Evolutionary conservation across 768 basidiomycete species (phyloP).

Genomic region (Termitomyces titanicus): DNA sequence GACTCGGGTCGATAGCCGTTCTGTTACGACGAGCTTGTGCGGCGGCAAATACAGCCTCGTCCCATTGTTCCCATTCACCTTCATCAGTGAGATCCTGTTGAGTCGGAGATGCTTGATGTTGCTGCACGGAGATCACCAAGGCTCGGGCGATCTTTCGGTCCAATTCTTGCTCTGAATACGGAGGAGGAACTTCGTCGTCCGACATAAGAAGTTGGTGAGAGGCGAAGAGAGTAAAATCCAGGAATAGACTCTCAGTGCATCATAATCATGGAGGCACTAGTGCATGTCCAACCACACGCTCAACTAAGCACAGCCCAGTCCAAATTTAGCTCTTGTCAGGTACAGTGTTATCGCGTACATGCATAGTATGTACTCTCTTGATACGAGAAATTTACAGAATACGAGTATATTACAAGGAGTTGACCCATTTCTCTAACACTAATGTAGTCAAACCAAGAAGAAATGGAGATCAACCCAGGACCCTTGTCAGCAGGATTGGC

Average conservation of each 20-base stretch:
- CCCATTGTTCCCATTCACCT: constrained; percentile 50
- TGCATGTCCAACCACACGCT: neutral
- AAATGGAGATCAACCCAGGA: constrained; percentile 11
- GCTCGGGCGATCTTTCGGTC: constrained; percentile 50
- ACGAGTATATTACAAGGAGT: neutral
- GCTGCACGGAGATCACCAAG: constrained; percentile 33
- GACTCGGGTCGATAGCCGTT: neutral
- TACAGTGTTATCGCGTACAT: too few relatives aligned
- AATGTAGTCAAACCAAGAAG: too few relatives aligned
- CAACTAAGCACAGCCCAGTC: neutral
- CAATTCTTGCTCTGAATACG: constrained; percentile 45
- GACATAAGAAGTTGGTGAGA: constrained; percentile 8
- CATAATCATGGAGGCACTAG: neutral
- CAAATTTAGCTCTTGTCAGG: neutral
- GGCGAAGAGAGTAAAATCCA: neutral
- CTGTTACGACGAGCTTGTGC: constrained; percentile 14
- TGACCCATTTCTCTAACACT: neutral
- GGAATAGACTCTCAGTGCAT: neutral
- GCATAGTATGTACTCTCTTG: neutral
- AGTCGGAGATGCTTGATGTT: constrained; percentile 13
- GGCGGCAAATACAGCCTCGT: constrained; percentile 36
- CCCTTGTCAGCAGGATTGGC: neutral
- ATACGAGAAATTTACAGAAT: neutral
- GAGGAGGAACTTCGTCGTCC: constrained; percentile 33
- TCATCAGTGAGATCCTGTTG: constrained; percentile 21